Percentiles rank a stretch among this genome's conserved stretches.
These are phyloP conservation scores for Naematelia encephala DNA, from an alignment of 768 basidiomycete genomes.

Conservation along the genomic window DNA sequence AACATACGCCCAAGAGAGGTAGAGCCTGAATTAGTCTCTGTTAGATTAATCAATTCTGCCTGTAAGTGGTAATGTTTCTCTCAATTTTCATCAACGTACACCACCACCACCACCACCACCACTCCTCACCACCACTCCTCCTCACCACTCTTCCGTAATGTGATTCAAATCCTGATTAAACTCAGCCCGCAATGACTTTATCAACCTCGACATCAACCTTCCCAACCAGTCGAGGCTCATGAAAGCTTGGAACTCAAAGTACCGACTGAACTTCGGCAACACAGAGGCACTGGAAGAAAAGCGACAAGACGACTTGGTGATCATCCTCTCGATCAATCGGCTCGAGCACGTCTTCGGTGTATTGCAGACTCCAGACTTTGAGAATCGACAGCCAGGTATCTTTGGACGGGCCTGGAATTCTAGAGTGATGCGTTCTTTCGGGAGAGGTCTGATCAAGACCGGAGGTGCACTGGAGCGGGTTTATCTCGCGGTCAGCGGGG, in stretches of 20 bases:
- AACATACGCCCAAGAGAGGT: conserved; percentile 3
- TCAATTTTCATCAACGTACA: neutral
- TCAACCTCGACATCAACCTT: neutral
- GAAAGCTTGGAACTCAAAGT: neutral
- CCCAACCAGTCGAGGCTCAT: neutral
- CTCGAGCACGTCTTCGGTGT: conserved; percentile 12
- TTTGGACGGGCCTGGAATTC: neutral
- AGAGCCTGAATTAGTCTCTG: neutral
- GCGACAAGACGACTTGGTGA: neutral
- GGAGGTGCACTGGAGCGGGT: neutral
- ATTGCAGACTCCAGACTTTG: neutral
- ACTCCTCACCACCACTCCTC: neutral
- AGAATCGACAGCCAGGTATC: too few relatives aligned
- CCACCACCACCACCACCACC: neutral
- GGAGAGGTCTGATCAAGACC: neutral
- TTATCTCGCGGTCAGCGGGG: neutral
- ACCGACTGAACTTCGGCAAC: neutral
- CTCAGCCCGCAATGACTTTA: neutral
- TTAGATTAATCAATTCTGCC: neutral
- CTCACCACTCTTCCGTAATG: neutral
- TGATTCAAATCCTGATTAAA: neutral
- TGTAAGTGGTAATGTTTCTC: neutral
- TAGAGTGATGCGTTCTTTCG: neutral
- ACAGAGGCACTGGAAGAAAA: neutral
- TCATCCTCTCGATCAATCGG: neutral